phyloP scores from a whole-genome alignment of 1,284 basidiomycete genomes.

The Apiotrichum laibachii region DNA sequence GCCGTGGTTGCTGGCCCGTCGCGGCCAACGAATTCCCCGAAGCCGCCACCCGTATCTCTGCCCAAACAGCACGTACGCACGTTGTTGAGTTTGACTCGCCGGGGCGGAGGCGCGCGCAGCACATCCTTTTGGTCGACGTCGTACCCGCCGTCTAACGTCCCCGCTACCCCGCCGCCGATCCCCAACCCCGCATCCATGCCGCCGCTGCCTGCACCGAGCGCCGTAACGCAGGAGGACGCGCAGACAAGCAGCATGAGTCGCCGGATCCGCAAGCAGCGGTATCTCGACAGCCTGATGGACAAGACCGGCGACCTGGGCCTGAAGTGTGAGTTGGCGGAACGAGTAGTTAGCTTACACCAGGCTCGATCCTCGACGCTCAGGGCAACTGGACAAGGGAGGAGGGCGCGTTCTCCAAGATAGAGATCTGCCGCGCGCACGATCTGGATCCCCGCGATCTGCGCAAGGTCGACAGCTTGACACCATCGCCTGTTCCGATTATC shows the following conservation, averaged over 20 bases:
- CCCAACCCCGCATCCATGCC: slow-evolving; percentile 8
- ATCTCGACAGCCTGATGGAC: slow-evolving; percentile 50
- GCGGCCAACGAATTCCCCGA: background rate
- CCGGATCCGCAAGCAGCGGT: slow-evolving; percentile 30
- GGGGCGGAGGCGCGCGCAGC: background rate
- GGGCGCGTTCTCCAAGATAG: slow-evolving; percentile 83
- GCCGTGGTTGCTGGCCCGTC: background rate
- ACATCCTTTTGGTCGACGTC: slow-evolving; percentile 30
- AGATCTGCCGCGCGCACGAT: slow-evolving; percentile 81
- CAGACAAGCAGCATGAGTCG: slow-evolving; percentile 9
- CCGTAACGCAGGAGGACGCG: slow-evolving; percentile 10
- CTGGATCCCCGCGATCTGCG: slow-evolving; percentile 91
- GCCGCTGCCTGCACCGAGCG: slow-evolving; percentile 10
- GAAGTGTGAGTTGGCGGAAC: slow-evolving; percentile 33
- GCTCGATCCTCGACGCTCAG: slow-evolving; percentile 78
- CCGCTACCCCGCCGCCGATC: slow-evolving; percentile 6
- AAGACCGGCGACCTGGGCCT: slow-evolving; percentile 50
- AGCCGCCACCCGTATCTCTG: background rate
- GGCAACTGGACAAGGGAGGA: slow-evolving; percentile 88
- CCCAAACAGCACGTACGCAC: background rate
- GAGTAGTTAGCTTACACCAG: slow-evolving; percentile 50
- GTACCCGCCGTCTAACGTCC: slow-evolving; percentile 12
- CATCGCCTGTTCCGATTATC: slow-evolving; percentile 85
- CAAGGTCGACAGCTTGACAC: slow-evolving; percentile 81
- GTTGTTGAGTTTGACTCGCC: background rate